Base-by-base conservation (phyloP, 805 yeast genomes). In the Yamadazyma philogaea region DNA sequence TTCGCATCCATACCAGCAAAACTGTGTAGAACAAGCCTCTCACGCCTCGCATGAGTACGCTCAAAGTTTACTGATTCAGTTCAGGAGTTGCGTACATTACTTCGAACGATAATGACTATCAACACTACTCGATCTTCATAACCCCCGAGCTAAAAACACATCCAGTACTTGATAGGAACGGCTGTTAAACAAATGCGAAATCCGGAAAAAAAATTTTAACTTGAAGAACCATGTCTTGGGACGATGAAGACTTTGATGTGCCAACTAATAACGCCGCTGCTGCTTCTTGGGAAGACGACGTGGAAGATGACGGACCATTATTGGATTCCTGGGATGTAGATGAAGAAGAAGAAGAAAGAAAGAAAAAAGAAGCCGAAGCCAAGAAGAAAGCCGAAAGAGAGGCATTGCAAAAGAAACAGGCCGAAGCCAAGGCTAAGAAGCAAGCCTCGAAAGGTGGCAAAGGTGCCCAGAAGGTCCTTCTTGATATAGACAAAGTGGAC, bases 211-310 rank as follows among this genome's bases (percentile, higher is more conserved):
- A 28, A 16, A 17, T 37, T 37, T n/a, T 19, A 21, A 31, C 12
- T 15, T 17, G 27, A 24, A 36, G 14, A 32, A 27, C 34, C n/a
- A 79, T 68, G 66, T 72, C 78, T 43, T 73, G 81, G 78, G 96
- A 88, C 77, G 96, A 88, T 79, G 96, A 89, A 70, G 95, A 86
- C 58, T 84, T 87, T 61, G 91, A 81, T 43, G 79, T 84, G 48
- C 80, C 88, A 32, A 45, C 60, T 28, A 46, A 44, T 30, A 75
- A 63, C 39, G 76, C 75, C 15, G 77, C 76, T 15, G 75, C 81
- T 44, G 82, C 79, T 37, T 79, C 87, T 30, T 87, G 95, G 87
- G 95, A 88, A 62, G 93, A 84, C 48, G 90, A 81, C 49, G 84
- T 77, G 38, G 84, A 81, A 37, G 95, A 85, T 47, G 93, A 85